Conservation (phyloP, 306 rosid genomes). For the Comarum palustre region DNA sequence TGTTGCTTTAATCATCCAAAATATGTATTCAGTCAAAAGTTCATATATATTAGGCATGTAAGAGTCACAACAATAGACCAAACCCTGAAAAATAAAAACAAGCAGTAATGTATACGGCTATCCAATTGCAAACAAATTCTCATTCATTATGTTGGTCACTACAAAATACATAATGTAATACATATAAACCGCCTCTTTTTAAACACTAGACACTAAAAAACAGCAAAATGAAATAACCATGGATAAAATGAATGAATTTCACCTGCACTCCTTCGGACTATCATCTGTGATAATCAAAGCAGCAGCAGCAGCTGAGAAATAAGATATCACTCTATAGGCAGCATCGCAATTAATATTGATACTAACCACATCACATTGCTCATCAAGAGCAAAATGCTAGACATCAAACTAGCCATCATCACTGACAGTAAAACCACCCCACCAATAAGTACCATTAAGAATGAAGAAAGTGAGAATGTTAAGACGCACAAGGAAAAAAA, state of each 20-base stretch:
- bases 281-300: constrained; percentile 46
- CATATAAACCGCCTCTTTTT: constrained; percentile 60
- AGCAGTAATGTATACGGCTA: neutral
- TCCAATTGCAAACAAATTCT: constrained; percentile 40
- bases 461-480: constrained; percentile 39
- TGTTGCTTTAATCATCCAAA: too few species aligned
- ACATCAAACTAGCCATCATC: constrained; percentile 44
- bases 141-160: constrained; percentile 52
- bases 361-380: constrained; percentile 47
- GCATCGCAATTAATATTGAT: constrained; percentile 59
- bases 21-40: too few species aligned
- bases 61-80: too few species aligned
- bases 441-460: constrained; percentile 38
- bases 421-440: constrained; percentile 47
- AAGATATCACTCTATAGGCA: constrained; percentile 62
- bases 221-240: constrained; percentile 45
- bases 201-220: constrained; percentile 35
- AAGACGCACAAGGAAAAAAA: constrained; percentile 25
- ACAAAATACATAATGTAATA: constrained; percentile 45
- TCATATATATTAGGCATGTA: too few species aligned
- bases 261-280: constrained; percentile 47
- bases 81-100: too few species aligned
- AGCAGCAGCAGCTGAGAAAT: constrained; percentile 40
- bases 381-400: constrained; percentile 52
- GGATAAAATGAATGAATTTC: constrained; percentile 66